Evolutionary conservation across 371 early-diverging fungal genomes (phyloP).

Genomic region (Dinochytrium kinnereticum): DNA sequence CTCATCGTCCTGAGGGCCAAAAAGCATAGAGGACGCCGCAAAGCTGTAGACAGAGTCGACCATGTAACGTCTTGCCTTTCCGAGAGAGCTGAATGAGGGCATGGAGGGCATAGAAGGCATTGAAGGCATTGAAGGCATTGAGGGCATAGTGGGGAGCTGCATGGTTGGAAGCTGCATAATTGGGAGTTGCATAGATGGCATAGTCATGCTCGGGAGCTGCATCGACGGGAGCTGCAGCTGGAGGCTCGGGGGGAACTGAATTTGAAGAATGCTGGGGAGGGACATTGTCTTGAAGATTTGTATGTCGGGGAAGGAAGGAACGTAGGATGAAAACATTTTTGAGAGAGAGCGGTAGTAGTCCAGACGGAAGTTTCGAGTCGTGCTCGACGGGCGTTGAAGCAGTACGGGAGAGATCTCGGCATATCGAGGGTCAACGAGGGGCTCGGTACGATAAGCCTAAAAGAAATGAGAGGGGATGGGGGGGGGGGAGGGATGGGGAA

Average conservation of each 20-base stretch:
- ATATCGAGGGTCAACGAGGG: slow-evolving; percentile 62
- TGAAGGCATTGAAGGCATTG: slow-evolving; percentile 12
- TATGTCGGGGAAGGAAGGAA: slow-evolving; percentile 23
- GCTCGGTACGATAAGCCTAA: slow-evolving; percentile 70
- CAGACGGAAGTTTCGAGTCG: slow-evolving; percentile 19
- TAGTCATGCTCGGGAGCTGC: not conserved
- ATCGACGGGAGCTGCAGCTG: not conserved
- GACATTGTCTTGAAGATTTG: slow-evolving; percentile 6
- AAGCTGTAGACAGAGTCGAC: slow-evolving; percentile 27
- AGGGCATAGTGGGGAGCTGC: slow-evolving; percentile 7
- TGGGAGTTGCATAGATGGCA: not conserved
- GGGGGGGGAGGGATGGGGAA: no score
- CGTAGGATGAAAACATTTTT: slow-evolving; percentile 40
- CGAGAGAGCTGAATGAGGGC: slow-evolving; percentile 10
- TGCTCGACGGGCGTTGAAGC: slow-evolving; percentile 42
- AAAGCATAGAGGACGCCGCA: slow-evolving; percentile 8
- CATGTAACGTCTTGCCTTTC: slow-evolving; percentile 17
- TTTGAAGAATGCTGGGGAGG: slow-evolving; percentile 19
- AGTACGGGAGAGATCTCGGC: slow-evolving; percentile 60
- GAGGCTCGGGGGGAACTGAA: slow-evolving; percentile 2
- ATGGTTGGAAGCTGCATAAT: not conserved
- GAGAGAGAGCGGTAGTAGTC: slow-evolving; percentile 42
- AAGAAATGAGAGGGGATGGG: no score
- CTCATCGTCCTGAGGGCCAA: slow-evolving; percentile 11
- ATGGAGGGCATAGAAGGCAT: slow-evolving; percentile 22